phyloP scores from a whole-genome alignment of 768 basidiomycete species.

The Trametes maxima region DNA sequence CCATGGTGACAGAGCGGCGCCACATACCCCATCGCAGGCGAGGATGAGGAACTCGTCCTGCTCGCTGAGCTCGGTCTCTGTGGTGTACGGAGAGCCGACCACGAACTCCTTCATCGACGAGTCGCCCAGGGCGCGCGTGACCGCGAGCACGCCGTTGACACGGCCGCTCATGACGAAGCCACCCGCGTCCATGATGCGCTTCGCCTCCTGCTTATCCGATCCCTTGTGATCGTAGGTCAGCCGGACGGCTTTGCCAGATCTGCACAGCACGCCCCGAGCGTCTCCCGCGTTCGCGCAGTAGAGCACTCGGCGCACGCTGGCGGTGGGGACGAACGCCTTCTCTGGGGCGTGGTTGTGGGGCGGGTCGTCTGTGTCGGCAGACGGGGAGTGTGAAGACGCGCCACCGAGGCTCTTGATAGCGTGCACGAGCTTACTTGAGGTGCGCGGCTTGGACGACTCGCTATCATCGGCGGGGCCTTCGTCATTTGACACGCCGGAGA shows the following conservation, averaged over 20 bases:
- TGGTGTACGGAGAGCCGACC: conserved; percentile 96
- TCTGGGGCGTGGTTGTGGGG: conserved; percentile 20
- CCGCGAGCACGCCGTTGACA: conserved; percentile 96
- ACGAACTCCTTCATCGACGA: conserved; percentile 99
- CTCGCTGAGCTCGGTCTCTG: conserved; percentile 90
- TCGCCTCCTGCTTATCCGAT: conserved; percentile 94
- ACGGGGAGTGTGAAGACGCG: conserved; percentile 25
- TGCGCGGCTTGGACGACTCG: conserved; percentile 45
- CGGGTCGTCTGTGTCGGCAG: conserved; percentile 23
- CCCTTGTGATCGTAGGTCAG: conserved; percentile 99
- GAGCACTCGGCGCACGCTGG: conserved; percentile 65
- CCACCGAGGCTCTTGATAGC: conserved; percentile 48
- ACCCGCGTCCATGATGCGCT: conserved; percentile 95
- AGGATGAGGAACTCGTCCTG: conserved; percentile 94
- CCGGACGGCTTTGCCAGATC: conserved; percentile 86
- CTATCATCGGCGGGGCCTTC: conserved; percentile 42
- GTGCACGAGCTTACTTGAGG: conserved; percentile 20
- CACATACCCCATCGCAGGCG: conserved; percentile 94
- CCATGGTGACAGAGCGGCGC: background rate
- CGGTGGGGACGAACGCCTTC: conserved; percentile 27
- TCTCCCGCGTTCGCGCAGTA: conserved; percentile 98
- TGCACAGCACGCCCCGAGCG: conserved; percentile 90
- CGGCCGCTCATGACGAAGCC: conserved; percentile 99
- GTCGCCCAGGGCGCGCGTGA: conserved; percentile 94
- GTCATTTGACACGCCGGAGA: conserved; percentile 41